Conservation (phyloP, 2,329 filamentous ascomycete genomes). For the Pyricularia grisea region DNA sequence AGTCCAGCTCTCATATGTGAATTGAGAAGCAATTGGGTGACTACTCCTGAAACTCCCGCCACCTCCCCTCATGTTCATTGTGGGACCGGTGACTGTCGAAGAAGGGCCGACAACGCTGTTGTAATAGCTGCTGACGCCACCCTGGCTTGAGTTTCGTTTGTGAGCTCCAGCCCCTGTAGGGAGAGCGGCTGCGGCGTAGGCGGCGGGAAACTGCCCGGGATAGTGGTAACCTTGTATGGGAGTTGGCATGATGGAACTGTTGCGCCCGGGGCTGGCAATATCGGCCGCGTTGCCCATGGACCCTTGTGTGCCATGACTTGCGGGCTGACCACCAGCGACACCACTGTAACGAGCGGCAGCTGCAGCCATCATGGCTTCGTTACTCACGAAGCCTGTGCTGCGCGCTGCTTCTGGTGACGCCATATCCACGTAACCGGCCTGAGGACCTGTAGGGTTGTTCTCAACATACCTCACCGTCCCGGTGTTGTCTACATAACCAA, state of each 20-base stretch:
- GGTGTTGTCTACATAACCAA: slow-evolving; percentile 3
- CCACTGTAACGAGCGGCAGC: not conserved
- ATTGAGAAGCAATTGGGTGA: not conserved
- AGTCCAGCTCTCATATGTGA: slow-evolving; percentile 1
- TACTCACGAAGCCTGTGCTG: not conserved
- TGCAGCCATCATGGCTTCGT: not conserved
- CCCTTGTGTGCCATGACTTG: not conserved
- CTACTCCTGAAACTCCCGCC: slow-evolving; percentile 7
- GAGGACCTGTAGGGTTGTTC: not conserved
- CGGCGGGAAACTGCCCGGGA: slow-evolving; percentile 13
- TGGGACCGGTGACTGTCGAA: slow-evolving; percentile 4
- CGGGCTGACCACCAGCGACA: not conserved
- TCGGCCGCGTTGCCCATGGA: not conserved
- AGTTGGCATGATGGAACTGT: slow-evolving; percentile 3
- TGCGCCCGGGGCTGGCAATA: slow-evolving; percentile 4
- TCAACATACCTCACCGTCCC: slow-evolving; percentile 5
- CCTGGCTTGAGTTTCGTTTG: slow-evolving; percentile 1
- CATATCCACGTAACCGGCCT: not conserved
- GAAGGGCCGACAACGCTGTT: slow-evolving; percentile 6
- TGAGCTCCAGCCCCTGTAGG: slow-evolving; percentile 6
- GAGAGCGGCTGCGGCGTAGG: slow-evolving; percentile 10
- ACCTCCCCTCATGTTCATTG: slow-evolving; percentile 14
- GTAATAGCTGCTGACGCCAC: not conserved
- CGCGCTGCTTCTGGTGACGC: not conserved
- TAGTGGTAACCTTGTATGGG: slow-evolving; percentile 11